A percentile compares a stretch with the other conserved stretches of the same genome.
Evolutionary conservation across 805 yeast species (phyloP).

Genomic region (Hanseniaspora pseudoguilliermondii): DNA sequence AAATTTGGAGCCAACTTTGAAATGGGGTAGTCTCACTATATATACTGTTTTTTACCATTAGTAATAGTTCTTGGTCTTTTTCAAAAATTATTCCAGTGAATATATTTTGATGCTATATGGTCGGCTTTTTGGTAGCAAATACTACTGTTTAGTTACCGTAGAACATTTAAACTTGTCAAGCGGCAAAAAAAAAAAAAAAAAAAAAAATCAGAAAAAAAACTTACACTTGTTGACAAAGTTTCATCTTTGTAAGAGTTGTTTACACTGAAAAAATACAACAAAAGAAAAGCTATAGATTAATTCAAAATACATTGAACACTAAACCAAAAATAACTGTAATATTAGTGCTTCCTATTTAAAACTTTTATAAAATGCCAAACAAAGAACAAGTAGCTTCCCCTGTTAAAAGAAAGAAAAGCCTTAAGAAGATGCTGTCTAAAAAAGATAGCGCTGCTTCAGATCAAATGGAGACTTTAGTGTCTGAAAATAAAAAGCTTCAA

Average conservation of each 20-base stretch:
- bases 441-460: neutral
- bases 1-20: conserved; percentile 4
- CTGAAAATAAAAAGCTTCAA: conserved; percentile 1
- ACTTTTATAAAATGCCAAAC: neutral
- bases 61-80: too few relatives aligned
- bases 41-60: too few relatives aligned
- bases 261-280: neutral
- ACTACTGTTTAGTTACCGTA: too few relatives aligned
- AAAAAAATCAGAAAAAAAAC: conserved; percentile 9
- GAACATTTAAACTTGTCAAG: too few relatives aligned
- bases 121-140: too few relatives aligned
- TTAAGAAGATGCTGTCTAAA: conserved; percentile 14
- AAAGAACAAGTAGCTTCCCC: conserved; percentile 10
- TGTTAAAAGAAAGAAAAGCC: conserved; percentile 10
- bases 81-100: too few relatives aligned
- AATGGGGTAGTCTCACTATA: neutral
- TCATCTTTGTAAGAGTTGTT: neutral
- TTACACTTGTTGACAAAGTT: neutral
- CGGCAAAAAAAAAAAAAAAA: too few relatives aligned
- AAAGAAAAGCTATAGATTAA: too few relatives aligned
- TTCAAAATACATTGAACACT: neutral
- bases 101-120: too few relatives aligned
- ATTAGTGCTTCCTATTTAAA: neutral
- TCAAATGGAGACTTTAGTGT: neutral
- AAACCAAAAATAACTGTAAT: neutral